Percentiles rank a stretch among this genome's conserved stretches.
Evolutionary conservation across 2,329 filamentous ascomycete species (phyloP).

Genomic region (Phialophora verrucosa): DNA sequence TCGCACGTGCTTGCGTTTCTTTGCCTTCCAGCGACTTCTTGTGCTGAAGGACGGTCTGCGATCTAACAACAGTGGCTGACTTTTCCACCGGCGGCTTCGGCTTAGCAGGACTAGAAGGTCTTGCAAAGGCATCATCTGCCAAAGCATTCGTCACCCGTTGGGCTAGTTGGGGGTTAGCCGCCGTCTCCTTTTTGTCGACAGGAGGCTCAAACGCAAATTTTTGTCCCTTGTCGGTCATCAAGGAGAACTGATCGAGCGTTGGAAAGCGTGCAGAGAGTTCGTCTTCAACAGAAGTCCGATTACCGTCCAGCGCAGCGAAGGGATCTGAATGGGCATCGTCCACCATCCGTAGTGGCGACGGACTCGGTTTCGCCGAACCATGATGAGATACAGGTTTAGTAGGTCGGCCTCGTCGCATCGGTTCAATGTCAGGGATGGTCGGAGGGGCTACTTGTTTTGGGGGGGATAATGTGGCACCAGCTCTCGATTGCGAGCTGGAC

Average conservation of each 20-base stretch:
- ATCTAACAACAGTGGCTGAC: conserved; percentile 39
- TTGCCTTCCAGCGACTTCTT: conserved; percentile 34
- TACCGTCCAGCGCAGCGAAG: conserved; percentile 85
- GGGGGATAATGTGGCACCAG: conserved; percentile 83
- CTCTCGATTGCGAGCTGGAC: conserved; percentile 63
- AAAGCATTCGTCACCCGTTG: conserved; percentile 75
- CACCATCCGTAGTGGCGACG: conserved; percentile 72
- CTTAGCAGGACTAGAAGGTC: conserved; percentile 46
- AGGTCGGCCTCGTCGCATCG: conserved; percentile 88
- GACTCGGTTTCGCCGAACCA: conserved; percentile 62
- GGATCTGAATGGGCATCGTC: conserved; percentile 69
- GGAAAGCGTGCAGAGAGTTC: conserved; percentile 87
- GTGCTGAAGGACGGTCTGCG: conserved; percentile 33
- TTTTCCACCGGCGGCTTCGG: conserved; percentile 42
- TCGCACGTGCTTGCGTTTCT: conserved; percentile 23
- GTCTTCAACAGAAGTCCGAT: conserved; percentile 63
- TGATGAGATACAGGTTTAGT: conserved; percentile 56
- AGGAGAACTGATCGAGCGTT: conserved; percentile 87
- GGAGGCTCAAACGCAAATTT: conserved; percentile 81
- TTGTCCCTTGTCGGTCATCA: conserved; percentile 80
- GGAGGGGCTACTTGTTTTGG: conserved; percentile 64
- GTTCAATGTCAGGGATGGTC: conserved; percentile 83
- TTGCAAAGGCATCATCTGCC: conserved; percentile 81
- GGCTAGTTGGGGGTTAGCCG: conserved; percentile 60
- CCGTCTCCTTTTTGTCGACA: conserved; percentile 54